These are phyloP conservation scores for Thermothelomyces thermophilus DNA, from an alignment of 2,329 filamentous ascomycete genomes.

Conservation along the genomic window DNA sequence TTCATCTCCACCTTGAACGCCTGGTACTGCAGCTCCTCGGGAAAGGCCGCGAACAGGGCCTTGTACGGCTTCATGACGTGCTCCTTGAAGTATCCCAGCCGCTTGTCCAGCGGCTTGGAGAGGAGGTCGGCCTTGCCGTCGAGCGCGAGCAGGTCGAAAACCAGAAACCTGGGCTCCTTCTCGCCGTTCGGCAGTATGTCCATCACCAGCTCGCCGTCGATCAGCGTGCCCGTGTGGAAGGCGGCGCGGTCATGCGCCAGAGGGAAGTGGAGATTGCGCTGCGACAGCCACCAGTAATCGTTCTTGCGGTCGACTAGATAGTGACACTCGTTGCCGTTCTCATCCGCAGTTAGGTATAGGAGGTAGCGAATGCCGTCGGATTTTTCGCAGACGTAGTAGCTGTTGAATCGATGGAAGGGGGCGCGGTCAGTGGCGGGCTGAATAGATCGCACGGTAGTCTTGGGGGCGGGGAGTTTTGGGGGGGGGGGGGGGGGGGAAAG, in stretches of 20 bases:
- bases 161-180: slow-evolving; percentile 71
- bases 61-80: slow-evolving; percentile 67
- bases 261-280: slow-evolving; percentile 71
- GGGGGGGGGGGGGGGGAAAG: no score
- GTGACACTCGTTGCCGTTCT: slow-evolving; percentile 58
- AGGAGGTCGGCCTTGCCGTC: slow-evolving; percentile 59
- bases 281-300: slow-evolving; percentile 82
- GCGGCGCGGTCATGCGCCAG: slow-evolving; percentile 54
- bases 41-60: slow-evolving; percentile 56
- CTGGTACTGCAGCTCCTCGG: slow-evolving; percentile 61
- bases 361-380: slow-evolving; percentile 93
- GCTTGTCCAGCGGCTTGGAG: slow-evolving; percentile 78
- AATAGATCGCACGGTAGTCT: neutral
- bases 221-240: slow-evolving; percentile 74
- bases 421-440: neutral
- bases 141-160: slow-evolving; percentile 87
- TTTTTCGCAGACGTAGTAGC: slow-evolving; percentile 97
- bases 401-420: slow-evolving; percentile 27
- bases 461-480: neutral
- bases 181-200: slow-evolving; percentile 65
- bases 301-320: slow-evolving; percentile 98
- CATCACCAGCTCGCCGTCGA: slow-evolving; percentile 90
- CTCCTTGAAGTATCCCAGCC: slow-evolving; percentile 78
- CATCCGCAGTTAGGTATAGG: slow-evolving; percentile 74
- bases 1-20: slow-evolving; percentile 84